Evolutionary conservation across 495 filamentous ascomycete genomes (phyloP), one percentile per base, ranked within the genome.

Genomic region (Tuber magnatum): DNA sequence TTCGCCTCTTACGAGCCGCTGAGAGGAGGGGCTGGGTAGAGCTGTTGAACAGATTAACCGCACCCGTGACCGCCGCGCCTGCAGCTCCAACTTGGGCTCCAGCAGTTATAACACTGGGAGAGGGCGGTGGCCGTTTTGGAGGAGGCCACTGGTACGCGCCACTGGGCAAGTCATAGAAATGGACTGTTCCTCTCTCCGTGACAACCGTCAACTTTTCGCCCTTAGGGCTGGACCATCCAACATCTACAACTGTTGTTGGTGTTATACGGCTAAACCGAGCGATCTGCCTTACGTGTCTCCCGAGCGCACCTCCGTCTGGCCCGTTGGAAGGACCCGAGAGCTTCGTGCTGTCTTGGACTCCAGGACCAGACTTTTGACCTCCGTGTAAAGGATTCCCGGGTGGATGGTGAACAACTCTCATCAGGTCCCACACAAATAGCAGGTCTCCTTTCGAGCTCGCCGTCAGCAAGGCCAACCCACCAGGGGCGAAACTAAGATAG

Each of bases 361-460:
- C 82, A 35, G 76, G 35, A 28, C 40, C 38, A 41, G 76, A 35
- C 1, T 73, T 35, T 44, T 78, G 79, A 35, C 78, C 76, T 7
- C 76, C 76, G 14, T 76, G 43, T 10, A 73, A 42, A 1, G 69
- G 18, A 56, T 78, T 77, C 9, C 80, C 80, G 22, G 75, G 73
- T 6, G 80, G 80, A 24, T 82, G 77, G 38, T 81, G 80, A 73
- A 81, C 75, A 32, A 81, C 76, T 56, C 92, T 91, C 90, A 94
- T 91, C 71, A 97, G 84, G 84, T 97, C 93, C 95, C 95, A 99
- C 3, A 97, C 89, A 75, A 91, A 92, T 83, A 96, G 90, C 7
- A 95, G 89, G 81, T 99, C 95, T 16, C 95, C 95, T 78, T 97
- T 97, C 79, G 88, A 91, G 83, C 92, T 97, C 28, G 92, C 94